Conservation (phyloP, 2,329 filamentous ascomycete species). For the Cercospora sojina region DNA sequence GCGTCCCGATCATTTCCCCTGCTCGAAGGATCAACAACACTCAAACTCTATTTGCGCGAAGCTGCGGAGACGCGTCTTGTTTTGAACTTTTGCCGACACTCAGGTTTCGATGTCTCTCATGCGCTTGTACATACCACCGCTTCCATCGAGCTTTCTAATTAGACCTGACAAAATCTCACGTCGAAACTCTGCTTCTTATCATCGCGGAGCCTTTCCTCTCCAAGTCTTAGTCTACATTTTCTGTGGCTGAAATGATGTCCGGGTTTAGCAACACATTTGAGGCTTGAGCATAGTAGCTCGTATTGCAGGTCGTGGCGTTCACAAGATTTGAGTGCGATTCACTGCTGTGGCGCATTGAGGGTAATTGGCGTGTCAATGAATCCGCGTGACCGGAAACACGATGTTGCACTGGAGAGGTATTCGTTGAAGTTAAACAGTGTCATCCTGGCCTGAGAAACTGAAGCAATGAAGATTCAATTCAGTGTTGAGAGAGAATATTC, state of each 20-base stretch:
- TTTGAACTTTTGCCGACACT: not conserved
- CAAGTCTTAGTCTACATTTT: not conserved
- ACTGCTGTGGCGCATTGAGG: not conserved
- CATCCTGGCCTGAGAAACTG: not conserved
- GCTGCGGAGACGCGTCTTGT: not conserved
- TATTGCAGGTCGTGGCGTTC: not conserved
- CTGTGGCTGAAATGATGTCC: not conserved
- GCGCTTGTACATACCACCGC: not conserved
- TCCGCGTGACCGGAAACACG: not conserved
- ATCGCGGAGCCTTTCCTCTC: not conserved
- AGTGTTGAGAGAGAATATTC: not conserved
- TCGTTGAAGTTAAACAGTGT: not conserved
- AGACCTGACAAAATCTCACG: not conserved
- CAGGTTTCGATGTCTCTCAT: not conserved
- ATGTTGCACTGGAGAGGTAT: not conserved
- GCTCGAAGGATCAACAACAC: not conserved
- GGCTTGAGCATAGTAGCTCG: not conserved
- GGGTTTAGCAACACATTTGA: not conserved
- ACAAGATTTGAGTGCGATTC: not conserved
- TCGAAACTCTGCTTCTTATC: not conserved
- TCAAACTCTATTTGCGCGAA: not conserved
- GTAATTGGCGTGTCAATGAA: not conserved
- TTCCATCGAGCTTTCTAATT: not conserved
- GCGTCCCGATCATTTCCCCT: not conserved
- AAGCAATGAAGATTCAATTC: not conserved